Base-by-base conservation (phyloP, 2,329 filamentous ascomycete genomes). In the Penicillium sp. region DNA sequence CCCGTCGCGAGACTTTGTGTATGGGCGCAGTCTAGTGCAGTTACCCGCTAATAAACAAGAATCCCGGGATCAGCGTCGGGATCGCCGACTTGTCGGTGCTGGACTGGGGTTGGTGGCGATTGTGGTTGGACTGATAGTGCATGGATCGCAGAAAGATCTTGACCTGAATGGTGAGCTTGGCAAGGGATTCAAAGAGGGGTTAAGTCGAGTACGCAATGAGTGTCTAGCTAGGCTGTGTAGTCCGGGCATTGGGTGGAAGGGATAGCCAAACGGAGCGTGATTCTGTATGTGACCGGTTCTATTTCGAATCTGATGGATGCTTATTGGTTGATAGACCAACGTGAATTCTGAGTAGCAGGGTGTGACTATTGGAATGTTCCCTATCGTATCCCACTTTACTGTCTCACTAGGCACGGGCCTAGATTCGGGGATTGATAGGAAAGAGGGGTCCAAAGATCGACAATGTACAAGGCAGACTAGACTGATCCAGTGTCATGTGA, bases 1-100 rank as follows among this genome's bases (percentile, higher is more conserved):
- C 42, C 66, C 67, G 1, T 58, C 67, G 64, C 56, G 59, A 2
- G 77, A 81, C 44, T 76, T 80, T 49, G 27, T 59, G 14, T 55
- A 35, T 26, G 22, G 46, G 24, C 13, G 31, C 2, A 48, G 53
- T 46, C 26, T 8, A 10, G 9, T 48, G 46, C 46, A 4, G 11
- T 14, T 48, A 48, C 27, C 46, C n/a, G 29, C 11, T 19, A 22
- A 48, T 5, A 10, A 11, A 21, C 21, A 22, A 10, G 11, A 48
- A 48, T 31, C 24, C n/a, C 44, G 16, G 21, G 22, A 26, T 21
- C 31, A 42, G 24, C 11, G n/a, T 29, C 24, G 19, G 46, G 46
- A 48, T 33, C 24, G n/a, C n/a, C 44, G 26, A 47, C 16, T 33
- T 11, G 27, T 22, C 11, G 46, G 27, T 48, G 19, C 26, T 31